Conservation (phyloP, 768 basidiomycete species). For the Candolleomyces eurysporus region DNA sequence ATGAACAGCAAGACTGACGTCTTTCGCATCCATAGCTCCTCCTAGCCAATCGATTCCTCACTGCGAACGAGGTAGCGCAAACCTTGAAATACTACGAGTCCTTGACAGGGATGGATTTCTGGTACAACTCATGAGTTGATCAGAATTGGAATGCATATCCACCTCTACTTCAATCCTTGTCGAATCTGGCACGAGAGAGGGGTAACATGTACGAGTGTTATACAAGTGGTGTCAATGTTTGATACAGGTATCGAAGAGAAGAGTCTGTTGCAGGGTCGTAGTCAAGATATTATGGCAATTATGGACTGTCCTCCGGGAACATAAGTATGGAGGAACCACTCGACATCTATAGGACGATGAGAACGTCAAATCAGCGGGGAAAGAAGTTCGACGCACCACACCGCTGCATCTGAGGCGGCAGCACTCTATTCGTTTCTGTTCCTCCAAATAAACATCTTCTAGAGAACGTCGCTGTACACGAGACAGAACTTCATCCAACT, state of each 20-base stretch:
- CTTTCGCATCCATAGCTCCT: conserved; percentile 40
- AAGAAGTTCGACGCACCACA: not conserved
- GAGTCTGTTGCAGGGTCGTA: not conserved
- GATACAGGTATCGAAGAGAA: not conserved
- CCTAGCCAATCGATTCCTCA: conserved; percentile 52
- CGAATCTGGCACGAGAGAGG: not conserved
- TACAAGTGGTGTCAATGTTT: conserved; percentile 4
- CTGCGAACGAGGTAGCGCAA: conserved; percentile 44
- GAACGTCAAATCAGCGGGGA: not conserved
- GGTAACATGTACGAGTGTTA: conserved; percentile 3
- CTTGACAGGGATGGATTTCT: conserved; percentile 46
- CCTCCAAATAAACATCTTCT: conserved; percentile 27
- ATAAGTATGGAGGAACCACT: not conserved
- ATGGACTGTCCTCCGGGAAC: not conserved
- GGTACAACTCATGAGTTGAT: conserved; percentile 25
- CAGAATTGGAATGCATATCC: no score
- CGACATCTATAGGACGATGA: not conserved
- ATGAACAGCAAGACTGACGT: not conserved
- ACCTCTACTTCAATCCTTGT: no score
- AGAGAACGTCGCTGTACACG: conserved; percentile 51
- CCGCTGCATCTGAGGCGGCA: conserved; percentile 9
- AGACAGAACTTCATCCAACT: conserved; percentile 72
- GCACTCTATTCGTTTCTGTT: conserved; percentile 19
- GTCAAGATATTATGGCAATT: no score
- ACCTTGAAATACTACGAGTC: conserved; percentile 55